A percentile compares a stretch with the other conserved stretches of the same genome.
Conservation (phyloP, 805 yeast species). For the Metschnikowia reukaufii region DNA sequence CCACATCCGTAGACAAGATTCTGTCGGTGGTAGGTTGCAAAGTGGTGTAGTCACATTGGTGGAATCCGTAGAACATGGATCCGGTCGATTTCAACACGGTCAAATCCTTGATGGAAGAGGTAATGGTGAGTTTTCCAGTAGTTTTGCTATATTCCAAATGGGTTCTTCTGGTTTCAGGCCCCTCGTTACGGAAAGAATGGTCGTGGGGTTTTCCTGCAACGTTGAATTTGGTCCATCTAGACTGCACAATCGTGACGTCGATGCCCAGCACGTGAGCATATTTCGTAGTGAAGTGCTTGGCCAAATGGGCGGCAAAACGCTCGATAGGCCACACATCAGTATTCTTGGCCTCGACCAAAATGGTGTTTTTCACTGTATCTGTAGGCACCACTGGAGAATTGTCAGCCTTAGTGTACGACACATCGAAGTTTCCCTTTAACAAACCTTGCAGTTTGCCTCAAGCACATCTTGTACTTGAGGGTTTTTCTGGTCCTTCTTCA, state of each 20-base stretch:
- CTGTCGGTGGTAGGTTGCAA: slow-evolving; percentile 81
- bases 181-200: slow-evolving; percentile 84
- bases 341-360: slow-evolving; percentile 77
- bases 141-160: slow-evolving; percentile 50
- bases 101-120: slow-evolving; percentile 73
- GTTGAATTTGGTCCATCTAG: slow-evolving; percentile 73
- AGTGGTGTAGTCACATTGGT: slow-evolving; percentile 86
- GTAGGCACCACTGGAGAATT: slow-evolving; percentile 90
- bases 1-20: slow-evolving; percentile 83
- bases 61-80: slow-evolving; percentile 87
- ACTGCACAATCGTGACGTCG: slow-evolving; percentile 65
- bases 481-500: slow-evolving; percentile 71
- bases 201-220: slow-evolving; percentile 76
- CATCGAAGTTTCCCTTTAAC: slow-evolving; percentile 75
- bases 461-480: slow-evolving; percentile 76
- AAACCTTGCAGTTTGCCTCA: slow-evolving; percentile 78
- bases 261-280: slow-evolving; percentile 77
- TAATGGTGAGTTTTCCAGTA: slow-evolving; percentile 52
- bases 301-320: slow-evolving; percentile 82
- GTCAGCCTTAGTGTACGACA: slow-evolving; percentile 84
- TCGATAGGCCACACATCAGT: slow-evolving; percentile 89
- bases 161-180: slow-evolving; percentile 75
- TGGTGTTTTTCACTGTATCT: slow-evolving; percentile 89
- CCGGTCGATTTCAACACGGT: slow-evolving; percentile 89
- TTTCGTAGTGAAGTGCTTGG: slow-evolving; percentile 73